Evolutionary conservation across 2,329 filamentous ascomycete species (phyloP), one percentile per base, ranked within the genome.

Genomic region (Fusarium tricinctum): DNA sequence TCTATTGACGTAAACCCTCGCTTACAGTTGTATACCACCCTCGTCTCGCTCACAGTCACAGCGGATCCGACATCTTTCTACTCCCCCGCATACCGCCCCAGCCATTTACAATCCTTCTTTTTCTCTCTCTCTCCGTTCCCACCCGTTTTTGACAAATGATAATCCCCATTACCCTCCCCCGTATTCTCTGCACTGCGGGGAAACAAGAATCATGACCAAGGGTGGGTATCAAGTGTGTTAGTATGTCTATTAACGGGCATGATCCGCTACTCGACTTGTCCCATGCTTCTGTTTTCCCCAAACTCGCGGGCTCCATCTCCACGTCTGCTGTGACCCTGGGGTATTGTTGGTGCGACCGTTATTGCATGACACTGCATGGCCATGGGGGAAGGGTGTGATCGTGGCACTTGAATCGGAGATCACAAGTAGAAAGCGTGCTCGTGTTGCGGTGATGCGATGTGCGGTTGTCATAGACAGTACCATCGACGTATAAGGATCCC

Each of bases 281-380:
- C 26, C 30, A 33, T 33, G 30, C 13, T 7, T 33, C 13, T 30
- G 28, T 13, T 30, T 45, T 73, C 64, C 71, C 66, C 71, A 69
- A 73, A 72, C 66, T 70, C 22, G 43, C 13, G 9, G 8, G 13
- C 40, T 56, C 71, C 23, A 23, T 54, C 71, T 54, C 71, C 71
- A 70, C 69, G 63, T 67, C 47, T 33, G n/a, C 22, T 68, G 58
- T 63, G 39, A 64, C 63, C 30, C 51, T 44, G 30, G 13, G 23
- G 19, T 26, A 28, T n/a, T 60, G 28, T 33, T 59, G 59, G 44
- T 70, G 43, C 42, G 43, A 63, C 47, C 47, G 52, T 32, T 46
- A 55, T 48, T 38, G 35, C 52, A 51, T 55, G 28, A 15, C 28
- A 42, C 17, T 30, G 23, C 51, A 38, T 44, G 12, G 7, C 26